Base-by-base conservation (phyloP, 139 green algal species). In the Chlamydomonas schloesseri region DNA sequence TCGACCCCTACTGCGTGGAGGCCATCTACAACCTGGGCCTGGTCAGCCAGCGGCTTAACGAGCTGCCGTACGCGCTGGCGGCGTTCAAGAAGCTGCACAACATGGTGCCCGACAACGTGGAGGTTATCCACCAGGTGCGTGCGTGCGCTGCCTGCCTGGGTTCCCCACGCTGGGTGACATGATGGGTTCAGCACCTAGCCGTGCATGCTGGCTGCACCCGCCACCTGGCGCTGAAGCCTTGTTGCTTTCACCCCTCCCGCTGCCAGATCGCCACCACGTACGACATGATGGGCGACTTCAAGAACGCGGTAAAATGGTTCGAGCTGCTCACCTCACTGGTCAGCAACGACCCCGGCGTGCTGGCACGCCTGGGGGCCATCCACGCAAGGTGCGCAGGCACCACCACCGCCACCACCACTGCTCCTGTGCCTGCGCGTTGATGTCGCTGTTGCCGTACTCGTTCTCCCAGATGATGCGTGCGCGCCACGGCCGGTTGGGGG, bases 1-100 rank as follows among this genome's bases (percentile, higher is more conserved):
- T 96, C 57, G 94, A 98, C 74, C 91, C 93, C 26, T 93, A 96
- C 87, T 97, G 93, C 71, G 88, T 95, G 58, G 95, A 98, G 90
- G 91, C 89, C 9, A 83, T 93, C 29, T 94, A 87, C 83, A 98
- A 98, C 85, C 88, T 97, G 24, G 96, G 94, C 62, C 84, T 97
- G 29, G 93, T 92, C 36, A 91, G 91, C 82, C 83, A 91, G 47
- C 58, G 80, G 26, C 86, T 96, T 31, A 92, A 87, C 24, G 87
- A 94, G 58, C 81, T 91, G 47, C 75, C 79, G 1, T 81, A 93
- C 26, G 93, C 93, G 13, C 86, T 96, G 87, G 85, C 71, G 1
- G 82, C 87, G 11, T 97, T 97, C 87, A 90, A 90, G 42, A 96
- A 95, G 89, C 89, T 98, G 71, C 90, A 96, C 88, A 64, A 74